Base-by-base conservation (phyloP, 257 asterid species). In the Jaltomata sinuosa region DNA sequence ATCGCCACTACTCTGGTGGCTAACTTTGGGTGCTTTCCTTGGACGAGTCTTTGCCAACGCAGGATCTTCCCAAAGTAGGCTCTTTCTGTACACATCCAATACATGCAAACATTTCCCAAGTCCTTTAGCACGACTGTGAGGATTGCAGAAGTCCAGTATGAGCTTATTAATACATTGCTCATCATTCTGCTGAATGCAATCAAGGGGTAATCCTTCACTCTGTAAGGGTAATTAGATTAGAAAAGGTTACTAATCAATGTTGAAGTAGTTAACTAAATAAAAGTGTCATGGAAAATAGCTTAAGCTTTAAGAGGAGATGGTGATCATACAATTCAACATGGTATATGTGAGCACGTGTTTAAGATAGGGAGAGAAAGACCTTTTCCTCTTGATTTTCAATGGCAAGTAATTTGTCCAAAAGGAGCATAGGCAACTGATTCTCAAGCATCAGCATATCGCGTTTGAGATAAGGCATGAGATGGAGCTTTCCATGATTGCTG, bases 71-170 rank as follows among this genome's bases (percentile, higher is more conserved):
- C 68, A 22, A 29, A 61, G 27, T 22, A 89, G 83, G 80, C 84
- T 83, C 80, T 77, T 88, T 10, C 91, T 80, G 29, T 88, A 89
- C 50, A 81, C 80, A 55, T 91, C 89, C 19, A 91, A 84, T 15
- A 91, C 47, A 77, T 89, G 93, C 50, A 88, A 81, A 81, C 91
- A 83, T 65, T 74, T 81, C 19, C 82, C 84, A 36, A 25, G 29
- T 11, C 62, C 6, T 32, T 32, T 83, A 11, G 65, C 31, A 16
- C 14, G 68, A 2, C 38, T 25, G 8, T 61, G 45, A 27, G 85
- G 83, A 45, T 49, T 68, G 80, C 83, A 79, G 81, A 88, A 86
- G 42, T 85, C n/a, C n/a, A 53, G 21, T 21, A 86, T 38, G 8
- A 86, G 85, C 3, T n/a, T 27, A 59, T 84, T 84, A 25, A 83